phyloP scores from a whole-genome alignment of 2,329 filamentous ascomycete species.

The Hymenoscyphus scutula region DNA sequence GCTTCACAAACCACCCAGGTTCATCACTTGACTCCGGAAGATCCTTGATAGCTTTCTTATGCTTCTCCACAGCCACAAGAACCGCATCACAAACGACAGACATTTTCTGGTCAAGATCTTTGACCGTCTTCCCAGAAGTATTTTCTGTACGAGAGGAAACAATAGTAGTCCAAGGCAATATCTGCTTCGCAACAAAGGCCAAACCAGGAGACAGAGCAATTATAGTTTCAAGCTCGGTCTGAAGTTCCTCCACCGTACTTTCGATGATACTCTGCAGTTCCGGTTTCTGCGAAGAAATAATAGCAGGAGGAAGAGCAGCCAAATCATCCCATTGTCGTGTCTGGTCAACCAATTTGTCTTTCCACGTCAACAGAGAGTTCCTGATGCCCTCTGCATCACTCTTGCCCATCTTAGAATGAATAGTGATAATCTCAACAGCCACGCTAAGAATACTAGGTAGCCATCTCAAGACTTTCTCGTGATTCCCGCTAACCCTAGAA shows the following conservation, averaged over 20 bases:
- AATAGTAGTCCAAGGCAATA: conserved; percentile 60
- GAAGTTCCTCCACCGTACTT: conserved; percentile 21
- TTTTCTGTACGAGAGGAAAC: conserved; percentile 18
- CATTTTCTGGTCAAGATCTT: conserved; percentile 55
- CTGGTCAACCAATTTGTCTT: conserved; percentile 46
- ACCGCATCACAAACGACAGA: conserved; percentile 70
- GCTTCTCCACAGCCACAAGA: conserved; percentile 75
- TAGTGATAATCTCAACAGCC: conserved; percentile 57
- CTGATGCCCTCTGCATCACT: conserved; percentile 46
- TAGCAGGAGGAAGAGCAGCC: conserved; percentile 48
- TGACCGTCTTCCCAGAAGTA: conserved; percentile 16
- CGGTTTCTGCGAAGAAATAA: conserved; percentile 44
- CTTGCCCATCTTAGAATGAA: conserved; percentile 64
- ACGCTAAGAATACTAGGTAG: conserved; percentile 66
- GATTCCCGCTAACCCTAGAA: conserved; percentile 19
- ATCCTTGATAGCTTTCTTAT: conserved; percentile 54
- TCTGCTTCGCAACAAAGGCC: conserved; percentile 62
- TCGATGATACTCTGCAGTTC: conserved; percentile 24
- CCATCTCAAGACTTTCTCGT: conserved; percentile 50
- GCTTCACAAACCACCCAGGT: conserved; percentile 57
- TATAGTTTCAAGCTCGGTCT: conserved; percentile 41
- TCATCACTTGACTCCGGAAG: conserved; percentile 61
- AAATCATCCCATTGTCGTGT: conserved; percentile 43
- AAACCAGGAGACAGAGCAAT: conserved; percentile 54
- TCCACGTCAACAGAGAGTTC: conserved; percentile 49